Conservation (phyloP, 2,329 filamentous ascomycete genomes). For the Leptographium radiaticola region DNA sequence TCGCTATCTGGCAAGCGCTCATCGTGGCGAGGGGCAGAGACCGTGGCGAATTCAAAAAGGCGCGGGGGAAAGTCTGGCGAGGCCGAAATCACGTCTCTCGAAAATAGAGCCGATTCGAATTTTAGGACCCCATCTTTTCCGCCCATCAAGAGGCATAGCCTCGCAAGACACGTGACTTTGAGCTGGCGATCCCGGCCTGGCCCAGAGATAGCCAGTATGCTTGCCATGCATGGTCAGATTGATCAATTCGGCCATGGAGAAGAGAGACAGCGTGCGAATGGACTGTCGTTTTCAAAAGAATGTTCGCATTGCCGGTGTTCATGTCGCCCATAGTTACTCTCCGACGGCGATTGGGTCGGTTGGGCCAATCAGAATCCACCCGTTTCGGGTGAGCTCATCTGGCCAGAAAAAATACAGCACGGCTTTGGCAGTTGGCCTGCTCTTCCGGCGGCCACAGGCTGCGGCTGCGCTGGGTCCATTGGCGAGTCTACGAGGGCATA, state of each 20-base stretch:
- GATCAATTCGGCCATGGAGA: too few species aligned
- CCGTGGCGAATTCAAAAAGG: not conserved
- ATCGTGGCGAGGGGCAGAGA: slow-evolving; percentile 10
- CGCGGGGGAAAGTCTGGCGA: not conserved
- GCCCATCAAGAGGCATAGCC: not conserved
- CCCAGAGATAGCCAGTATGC: not conserved
- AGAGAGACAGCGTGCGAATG: too few species aligned
- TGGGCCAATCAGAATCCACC: slow-evolving; percentile 12
- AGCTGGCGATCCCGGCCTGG: not conserved
- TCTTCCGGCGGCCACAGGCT: not conserved
- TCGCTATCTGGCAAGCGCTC: slow-evolving; percentile 35
- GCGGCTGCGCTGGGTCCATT: not conserved
- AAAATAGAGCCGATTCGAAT: not conserved
- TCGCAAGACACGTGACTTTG: not conserved
- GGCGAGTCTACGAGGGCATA: not conserved
- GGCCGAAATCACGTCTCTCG: not conserved
- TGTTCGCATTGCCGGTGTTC: too few species aligned
- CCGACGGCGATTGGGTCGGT: not conserved
- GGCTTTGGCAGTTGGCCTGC: not conserved
- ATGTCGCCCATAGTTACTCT: too few species aligned
- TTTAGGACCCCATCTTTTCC: slow-evolving; percentile 1
- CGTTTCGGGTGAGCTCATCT: slow-evolving; percentile 12
- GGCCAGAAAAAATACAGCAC: not conserved
- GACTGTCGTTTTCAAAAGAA: too few species aligned
- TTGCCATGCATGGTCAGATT: too few species aligned